Conservation (phyloP, 352 stramenopile genomes). For the Lagenidium giganteum region DNA sequence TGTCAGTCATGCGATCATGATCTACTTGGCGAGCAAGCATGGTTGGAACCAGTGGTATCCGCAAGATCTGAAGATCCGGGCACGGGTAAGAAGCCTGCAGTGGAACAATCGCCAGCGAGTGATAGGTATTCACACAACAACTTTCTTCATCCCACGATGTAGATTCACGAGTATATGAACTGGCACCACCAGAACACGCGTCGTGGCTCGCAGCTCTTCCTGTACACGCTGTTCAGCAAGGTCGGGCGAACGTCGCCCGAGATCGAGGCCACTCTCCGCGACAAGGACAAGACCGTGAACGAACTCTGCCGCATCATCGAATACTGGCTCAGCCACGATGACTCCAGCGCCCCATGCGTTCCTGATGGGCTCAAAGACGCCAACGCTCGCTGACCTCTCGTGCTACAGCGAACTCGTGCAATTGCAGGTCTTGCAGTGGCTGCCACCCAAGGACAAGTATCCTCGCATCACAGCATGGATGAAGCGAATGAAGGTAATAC, state of each 20-base stretch:
- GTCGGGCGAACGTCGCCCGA: slow-evolving; percentile 33
- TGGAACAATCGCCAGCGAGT: no score
- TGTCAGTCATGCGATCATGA: slow-evolving; percentile 64
- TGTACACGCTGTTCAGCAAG: slow-evolving; percentile 58
- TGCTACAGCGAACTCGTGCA: slow-evolving; percentile 78
- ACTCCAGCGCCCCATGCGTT: no score
- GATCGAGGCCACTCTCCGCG: slow-evolving; percentile 40
- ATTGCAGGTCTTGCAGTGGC: slow-evolving; percentile 60
- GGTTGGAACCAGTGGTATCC: slow-evolving; percentile 60
- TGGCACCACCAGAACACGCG: slow-evolving; percentile 76
- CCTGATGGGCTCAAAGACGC: slow-evolving; percentile 47
- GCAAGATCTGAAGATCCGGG: slow-evolving; percentile 49
- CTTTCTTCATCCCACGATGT: no score
- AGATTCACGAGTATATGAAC: slow-evolving; percentile 80
- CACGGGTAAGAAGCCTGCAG: slow-evolving; percentile 35
- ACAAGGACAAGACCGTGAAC: slow-evolving; percentile 47
- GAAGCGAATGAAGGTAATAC: slow-evolving; percentile 66
- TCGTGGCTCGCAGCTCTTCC: slow-evolving; percentile 53
- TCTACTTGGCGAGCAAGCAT: slow-evolving; percentile 67
- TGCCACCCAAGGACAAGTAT: slow-evolving; percentile 49
- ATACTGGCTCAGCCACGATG: slow-evolving; percentile 59
- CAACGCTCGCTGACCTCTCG: slow-evolving; percentile 61
- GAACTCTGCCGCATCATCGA: slow-evolving; percentile 61
- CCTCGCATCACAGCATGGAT: slow-evolving; percentile 48
- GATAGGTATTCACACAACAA: no score